These are phyloP conservation scores for Chenopodium formosanum DNA, from an alignment of 148 eudicot species.

Conservation along the genomic window DNA sequence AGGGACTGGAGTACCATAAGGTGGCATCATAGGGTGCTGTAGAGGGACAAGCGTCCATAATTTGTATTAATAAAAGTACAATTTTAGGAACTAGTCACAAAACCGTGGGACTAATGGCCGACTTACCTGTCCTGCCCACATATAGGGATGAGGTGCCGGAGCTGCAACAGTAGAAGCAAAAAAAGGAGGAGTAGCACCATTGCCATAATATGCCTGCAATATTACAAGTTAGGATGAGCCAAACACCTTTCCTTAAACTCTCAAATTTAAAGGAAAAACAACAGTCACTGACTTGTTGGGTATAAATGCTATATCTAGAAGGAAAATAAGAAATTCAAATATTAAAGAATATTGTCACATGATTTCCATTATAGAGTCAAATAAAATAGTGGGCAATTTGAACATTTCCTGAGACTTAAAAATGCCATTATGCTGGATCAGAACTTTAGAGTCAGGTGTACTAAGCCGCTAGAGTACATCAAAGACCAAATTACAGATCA, in stretches of 20 bases:
- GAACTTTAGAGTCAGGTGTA: neutral
- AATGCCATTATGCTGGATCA: neutral
- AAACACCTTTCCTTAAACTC: neutral
- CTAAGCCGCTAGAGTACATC: neutral
- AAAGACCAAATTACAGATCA: neutral
- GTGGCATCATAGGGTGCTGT: constrained; percentile 71
- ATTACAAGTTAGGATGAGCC: constrained; percentile 3
- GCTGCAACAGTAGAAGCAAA: constrained; percentile 73
- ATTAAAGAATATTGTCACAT: too few species aligned
- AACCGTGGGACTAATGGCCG: neutral
- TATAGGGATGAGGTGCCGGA: constrained; percentile 73
- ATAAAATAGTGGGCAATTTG: neutral
- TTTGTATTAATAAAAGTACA: neutral
- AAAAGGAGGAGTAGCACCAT: constrained; percentile 66
- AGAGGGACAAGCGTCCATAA: constrained; percentile 17
- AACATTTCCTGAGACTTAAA: neutral
- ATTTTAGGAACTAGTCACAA: neutral
- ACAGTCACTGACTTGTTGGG: neutral
- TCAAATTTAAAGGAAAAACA: neutral
- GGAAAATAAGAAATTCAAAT: neutral
- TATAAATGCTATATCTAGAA: neutral
- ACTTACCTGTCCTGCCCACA: constrained; percentile 82
- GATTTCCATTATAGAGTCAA: neutral
- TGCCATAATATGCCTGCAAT: constrained; percentile 68
- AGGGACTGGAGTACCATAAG: constrained; percentile 88